Conservation (phyloP, 495 filamentous ascomycete species). For the Mytilinidion resinicola region DNA sequence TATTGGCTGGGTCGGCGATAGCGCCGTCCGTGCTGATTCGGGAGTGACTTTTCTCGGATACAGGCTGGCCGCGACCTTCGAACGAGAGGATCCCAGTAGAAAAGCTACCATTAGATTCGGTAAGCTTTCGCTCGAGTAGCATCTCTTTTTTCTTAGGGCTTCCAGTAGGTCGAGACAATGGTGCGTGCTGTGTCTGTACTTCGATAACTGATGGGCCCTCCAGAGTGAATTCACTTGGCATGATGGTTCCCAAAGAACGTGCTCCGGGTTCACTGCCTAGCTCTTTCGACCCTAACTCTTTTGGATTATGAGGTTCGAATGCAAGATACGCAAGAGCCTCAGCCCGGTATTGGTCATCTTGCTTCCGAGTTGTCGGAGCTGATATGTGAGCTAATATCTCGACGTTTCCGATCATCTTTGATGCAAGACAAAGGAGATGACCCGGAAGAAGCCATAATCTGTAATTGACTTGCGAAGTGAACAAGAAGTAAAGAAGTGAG, state of each 20-base stretch:
- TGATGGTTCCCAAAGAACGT: not conserved
- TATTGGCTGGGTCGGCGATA: no score
- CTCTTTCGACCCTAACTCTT: not conserved
- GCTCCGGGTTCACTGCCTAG: not conserved
- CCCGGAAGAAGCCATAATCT: conserved; percentile 1
- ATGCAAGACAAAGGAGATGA: not conserved
- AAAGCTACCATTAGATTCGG: conserved; percentile 22
- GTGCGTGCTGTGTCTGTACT: not conserved
- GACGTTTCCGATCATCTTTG: conserved; percentile 14
- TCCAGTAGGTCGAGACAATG: not conserved
- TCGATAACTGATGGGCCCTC: not conserved
- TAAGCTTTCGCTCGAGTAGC: not conserved
- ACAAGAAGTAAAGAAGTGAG: not conserved
- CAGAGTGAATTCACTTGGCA: not conserved
- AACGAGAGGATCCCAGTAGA: not conserved
- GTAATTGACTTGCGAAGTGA: not conserved
- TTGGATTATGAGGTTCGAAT: conserved; percentile 18
- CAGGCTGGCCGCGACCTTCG: no score
- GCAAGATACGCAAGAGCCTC: conserved; percentile 32
- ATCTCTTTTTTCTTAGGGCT: not conserved
- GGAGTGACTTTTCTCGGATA: no score
- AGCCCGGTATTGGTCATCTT: conserved; percentile 32
- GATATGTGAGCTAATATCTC: conserved; percentile 36
- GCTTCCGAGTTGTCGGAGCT: conserved; percentile 27
- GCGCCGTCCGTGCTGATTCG: no score